phyloP scores from a whole-genome alignment of 371 early-diverging fungal genomes.

The Mortierella sp. region DNA sequence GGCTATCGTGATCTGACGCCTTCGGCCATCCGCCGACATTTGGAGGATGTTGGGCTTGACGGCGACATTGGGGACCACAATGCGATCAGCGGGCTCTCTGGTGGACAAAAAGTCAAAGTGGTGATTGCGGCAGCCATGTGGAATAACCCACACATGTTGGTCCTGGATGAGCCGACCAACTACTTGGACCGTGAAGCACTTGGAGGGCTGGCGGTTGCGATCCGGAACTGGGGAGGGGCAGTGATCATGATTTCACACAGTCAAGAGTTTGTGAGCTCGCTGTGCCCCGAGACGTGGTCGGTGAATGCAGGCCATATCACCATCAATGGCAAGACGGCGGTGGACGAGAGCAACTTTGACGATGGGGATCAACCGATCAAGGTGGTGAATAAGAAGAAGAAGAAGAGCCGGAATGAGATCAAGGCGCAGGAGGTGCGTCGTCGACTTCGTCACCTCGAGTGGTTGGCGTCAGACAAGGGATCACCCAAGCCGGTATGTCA shows the following conservation, averaged over 20 bases:
- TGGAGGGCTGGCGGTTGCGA: constrained; percentile 84
- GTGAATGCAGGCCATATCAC: constrained; percentile 69
- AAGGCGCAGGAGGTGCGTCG: constrained; percentile 77
- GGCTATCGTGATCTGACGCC: constrained; percentile 74
- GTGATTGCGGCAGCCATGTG: constrained; percentile 88
- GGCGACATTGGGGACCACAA: constrained; percentile 82
- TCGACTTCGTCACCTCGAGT: constrained; percentile 75
- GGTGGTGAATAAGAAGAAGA: constrained; percentile 81
- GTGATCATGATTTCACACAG: constrained; percentile 93
- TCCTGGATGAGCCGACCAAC: constrained; percentile 91
- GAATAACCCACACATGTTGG: constrained; percentile 84
- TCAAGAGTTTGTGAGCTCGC: constrained; percentile 77
- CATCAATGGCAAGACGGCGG: constrained; percentile 65
- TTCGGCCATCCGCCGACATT: constrained; percentile 74
- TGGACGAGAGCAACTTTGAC: constrained; percentile 71
- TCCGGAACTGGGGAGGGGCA: constrained; percentile 85
- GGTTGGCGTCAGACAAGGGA: constrained; percentile 72
- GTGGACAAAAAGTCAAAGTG: constrained; percentile 91
- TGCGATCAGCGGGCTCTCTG: constrained; percentile 77
- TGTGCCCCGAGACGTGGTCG: constrained; percentile 85
- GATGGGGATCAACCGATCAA: constrained; percentile 54
- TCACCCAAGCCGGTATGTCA: constrained; percentile 62
- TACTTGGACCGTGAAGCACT: constrained; percentile 90
- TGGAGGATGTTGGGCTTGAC: constrained; percentile 84
- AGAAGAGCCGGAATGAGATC: constrained; percentile 80